Conservation (phyloP, 345 rosid species). For the Raphanus sativus region DNA sequence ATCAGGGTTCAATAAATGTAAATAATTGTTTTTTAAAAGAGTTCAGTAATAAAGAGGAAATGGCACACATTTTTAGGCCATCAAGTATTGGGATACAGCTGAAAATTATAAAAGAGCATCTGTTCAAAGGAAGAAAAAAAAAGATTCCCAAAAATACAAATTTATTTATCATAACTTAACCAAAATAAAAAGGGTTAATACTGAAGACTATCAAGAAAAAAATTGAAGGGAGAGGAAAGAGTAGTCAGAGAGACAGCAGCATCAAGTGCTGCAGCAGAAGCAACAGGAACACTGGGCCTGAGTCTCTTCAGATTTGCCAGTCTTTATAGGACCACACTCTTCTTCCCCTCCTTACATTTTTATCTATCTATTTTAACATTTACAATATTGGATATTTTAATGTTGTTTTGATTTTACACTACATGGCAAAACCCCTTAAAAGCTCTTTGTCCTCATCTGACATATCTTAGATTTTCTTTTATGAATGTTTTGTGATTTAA, state of each 20-base stretch:
- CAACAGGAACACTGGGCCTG: conserved; percentile 44
- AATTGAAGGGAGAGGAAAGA: conserved; percentile 13
- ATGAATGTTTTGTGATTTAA: background rate
- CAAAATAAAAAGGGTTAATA: background rate
- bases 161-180: background rate
- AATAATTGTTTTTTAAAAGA: background rate
- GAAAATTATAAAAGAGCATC: conserved; percentile 19
- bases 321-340: conserved; percentile 40
- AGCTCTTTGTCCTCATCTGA: conserved; percentile 35
- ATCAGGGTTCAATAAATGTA: conserved; percentile 23
- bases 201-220: conserved; percentile 11
- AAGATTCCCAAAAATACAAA: conserved; percentile 21
- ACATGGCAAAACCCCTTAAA: conserved; percentile 44
- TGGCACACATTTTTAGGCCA: conserved; percentile 44
- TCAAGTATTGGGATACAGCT: conserved; percentile 40
- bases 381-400: conserved; percentile 42
- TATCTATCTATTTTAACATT: conserved; percentile 28
- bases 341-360: conserved; percentile 15
- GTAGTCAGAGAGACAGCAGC: conserved; percentile 46
- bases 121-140: background rate
- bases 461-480: background rate
- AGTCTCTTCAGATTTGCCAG: conserved; percentile 41
- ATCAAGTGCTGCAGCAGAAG: conserved; percentile 49
- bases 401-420: conserved; percentile 43
- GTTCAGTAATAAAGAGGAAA: conserved; percentile 13